phyloP scores from a whole-genome alignment of 768 basidiomycete species.

The Termitomyces sp. region DNA sequence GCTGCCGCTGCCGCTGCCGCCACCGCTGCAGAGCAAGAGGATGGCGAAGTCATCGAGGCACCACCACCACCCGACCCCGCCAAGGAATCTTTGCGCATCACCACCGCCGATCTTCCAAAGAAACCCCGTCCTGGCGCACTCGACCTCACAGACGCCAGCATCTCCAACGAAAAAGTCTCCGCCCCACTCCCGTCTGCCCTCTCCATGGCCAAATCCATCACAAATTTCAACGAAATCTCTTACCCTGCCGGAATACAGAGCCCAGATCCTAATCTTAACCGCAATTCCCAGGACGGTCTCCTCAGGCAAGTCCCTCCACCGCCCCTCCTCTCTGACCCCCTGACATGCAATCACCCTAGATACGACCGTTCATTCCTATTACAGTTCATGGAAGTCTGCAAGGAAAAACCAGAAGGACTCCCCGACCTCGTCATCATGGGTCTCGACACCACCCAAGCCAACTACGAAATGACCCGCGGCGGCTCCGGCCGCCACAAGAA shows the following conservation, averaged over 20 bases:
- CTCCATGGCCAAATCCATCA: slow-evolving; percentile 79
- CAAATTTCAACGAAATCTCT: slow-evolving; percentile 66
- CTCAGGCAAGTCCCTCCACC: slow-evolving; percentile 52
- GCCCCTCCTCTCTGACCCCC: too few species aligned
- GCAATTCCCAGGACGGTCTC: slow-evolving; percentile 78
- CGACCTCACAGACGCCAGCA: slow-evolving; percentile 54
- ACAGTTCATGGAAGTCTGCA: slow-evolving; percentile 94
- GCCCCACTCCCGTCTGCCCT: slow-evolving; percentile 59
- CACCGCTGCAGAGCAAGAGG: not conserved
- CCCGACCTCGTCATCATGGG: slow-evolving; percentile 90
- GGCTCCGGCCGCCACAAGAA: slow-evolving; percentile 59
- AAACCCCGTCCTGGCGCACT: slow-evolving; percentile 68
- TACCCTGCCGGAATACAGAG: slow-evolving; percentile 84
- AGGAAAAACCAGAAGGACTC: slow-evolving; percentile 88
- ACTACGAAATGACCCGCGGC: slow-evolving; percentile 42
- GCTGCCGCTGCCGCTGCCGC: slow-evolving; percentile 20
- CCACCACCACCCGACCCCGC: slow-evolving; percentile 22
- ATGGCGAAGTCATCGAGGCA: slow-evolving; percentile 22
- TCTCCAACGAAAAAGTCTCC: slow-evolving; percentile 24
- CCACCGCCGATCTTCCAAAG: slow-evolving; percentile 38
- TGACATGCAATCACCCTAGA: slow-evolving; percentile 28
- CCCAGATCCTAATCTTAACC: slow-evolving; percentile 91
- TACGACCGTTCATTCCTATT: slow-evolving; percentile 97
- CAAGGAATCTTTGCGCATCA: slow-evolving; percentile 50
- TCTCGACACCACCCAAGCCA: slow-evolving; percentile 55